Evolutionary conservation across 768 basidiomycete genomes (phyloP), one percentile per base, ranked within the genome.

Genomic region (Panellus pusillus): DNA sequence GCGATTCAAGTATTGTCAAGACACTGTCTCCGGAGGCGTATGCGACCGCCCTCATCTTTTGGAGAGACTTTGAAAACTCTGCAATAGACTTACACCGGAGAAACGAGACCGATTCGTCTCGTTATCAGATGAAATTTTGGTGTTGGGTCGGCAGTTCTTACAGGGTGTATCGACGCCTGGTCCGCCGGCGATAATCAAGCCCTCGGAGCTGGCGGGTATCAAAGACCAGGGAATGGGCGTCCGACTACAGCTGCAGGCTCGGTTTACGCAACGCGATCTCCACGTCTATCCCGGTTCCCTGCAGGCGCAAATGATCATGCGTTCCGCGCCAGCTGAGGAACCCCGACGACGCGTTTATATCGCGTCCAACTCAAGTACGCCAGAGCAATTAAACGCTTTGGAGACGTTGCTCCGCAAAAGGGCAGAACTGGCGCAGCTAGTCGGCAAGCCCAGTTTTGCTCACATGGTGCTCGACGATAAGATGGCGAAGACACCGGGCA

Each of bases 401-500:
- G 96, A 98, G 57, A 70, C 70, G 11, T 74, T 99, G 45, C 72
- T 99, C 28, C 75, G 77, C 31, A 84, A 85, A 40, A 81, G 97
- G 27, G 91, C 86, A 5, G 83, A 94, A 63, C 76, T 98, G 6
- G 93, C 97, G 2, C 80, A 74, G 18, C 72, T 98, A 14, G 87
- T 97, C 35, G 96, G 96, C 9, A 83, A 84, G 62, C 77, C 85
- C 36, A 96, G 89, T 60, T 98, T 83, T 73, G 93, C 87, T 0
- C 84, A 91, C 55, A 89, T 97, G 80, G 82, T 86, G 0, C 76
- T 98, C 17, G 81, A 81, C 28, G 95, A 98, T 70, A 99, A 97
- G 74, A 99, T 99, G 97, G 96, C 95, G 1, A 93, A 90, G 69
- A 89, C 84, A 29, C 95, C 96, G 89, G 93, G 87, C 60, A 93